These are phyloP conservation scores for Stephania japonica DNA, from an alignment of 164 flowering plant species.

Conservation along the genomic window DNA sequence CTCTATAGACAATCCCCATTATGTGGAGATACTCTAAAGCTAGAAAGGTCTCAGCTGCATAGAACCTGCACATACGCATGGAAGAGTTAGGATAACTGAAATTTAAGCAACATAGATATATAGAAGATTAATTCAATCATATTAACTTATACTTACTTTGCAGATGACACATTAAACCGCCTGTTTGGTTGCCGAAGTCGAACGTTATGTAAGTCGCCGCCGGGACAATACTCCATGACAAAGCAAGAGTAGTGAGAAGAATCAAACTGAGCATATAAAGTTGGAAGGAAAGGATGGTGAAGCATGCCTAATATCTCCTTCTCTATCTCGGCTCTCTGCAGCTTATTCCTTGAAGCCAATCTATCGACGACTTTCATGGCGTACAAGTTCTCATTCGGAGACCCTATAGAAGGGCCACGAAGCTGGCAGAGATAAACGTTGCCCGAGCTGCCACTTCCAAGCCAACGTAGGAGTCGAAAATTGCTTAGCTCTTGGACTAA, in stretches of 20 bases:
- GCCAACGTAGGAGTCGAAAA: constrained; percentile 58
- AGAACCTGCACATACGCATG: constrained; percentile 45
- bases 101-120: neutral
- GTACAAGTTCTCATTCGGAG: constrained; percentile 38
- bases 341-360: constrained; percentile 56
- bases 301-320: constrained; percentile 60
- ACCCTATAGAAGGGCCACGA: constrained; percentile 33
- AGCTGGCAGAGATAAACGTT: constrained; percentile 74
- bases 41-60: constrained; percentile 64
- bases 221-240: constrained; percentile 92
- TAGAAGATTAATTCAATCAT: too few species aligned
- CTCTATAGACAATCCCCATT: constrained; percentile 86
- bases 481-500: constrained; percentile 70
- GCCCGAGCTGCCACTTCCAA: too few species aligned
- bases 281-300: too few species aligned
- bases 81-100: neutral
- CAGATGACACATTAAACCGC: constrained; percentile 56
- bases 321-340: constrained; percentile 79
- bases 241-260: constrained; percentile 80
- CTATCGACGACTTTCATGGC: constrained; percentile 91
- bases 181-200: constrained; percentile 52
- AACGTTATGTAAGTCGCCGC: constrained; percentile 68
- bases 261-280: constrained; percentile 64
- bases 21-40: constrained; percentile 87
- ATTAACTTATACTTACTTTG: too few species aligned